A percentile compares a stretch with the other conserved stretches of the same genome.
phyloP scores from a whole-genome alignment of 2,329 filamentous ascomycete species.

The Hymenoscyphus scutula region DNA sequence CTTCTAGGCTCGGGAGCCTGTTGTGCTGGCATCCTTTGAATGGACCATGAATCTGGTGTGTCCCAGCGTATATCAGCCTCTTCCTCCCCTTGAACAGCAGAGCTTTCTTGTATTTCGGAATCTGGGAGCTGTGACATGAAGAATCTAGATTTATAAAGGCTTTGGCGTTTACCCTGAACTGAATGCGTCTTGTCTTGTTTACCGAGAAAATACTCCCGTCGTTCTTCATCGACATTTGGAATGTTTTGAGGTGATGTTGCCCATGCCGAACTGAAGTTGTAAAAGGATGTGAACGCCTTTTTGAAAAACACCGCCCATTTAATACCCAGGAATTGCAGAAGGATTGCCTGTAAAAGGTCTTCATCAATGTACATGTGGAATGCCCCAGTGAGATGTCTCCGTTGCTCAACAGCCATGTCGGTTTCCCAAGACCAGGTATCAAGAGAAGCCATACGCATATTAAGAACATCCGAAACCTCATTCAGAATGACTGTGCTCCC shows the following conservation, averaged over 20 bases:
- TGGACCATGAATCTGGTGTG: too few relatives aligned
- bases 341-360: conserved; percentile 54
- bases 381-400: conserved; percentile 55
- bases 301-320: conserved; percentile 50
- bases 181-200: conserved; percentile 21
- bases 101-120: conserved; percentile 16
- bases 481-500: conserved; percentile 47
- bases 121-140: conserved; percentile 34
- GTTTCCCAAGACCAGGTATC: conserved; percentile 52
- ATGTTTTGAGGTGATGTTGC: conserved; percentile 23
- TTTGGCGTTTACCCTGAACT: conserved; percentile 28
- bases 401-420: conserved; percentile 48
- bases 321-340: conserved; percentile 53
- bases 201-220: conserved; percentile 32
- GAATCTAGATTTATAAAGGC: conserved; percentile 30
- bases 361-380: conserved; percentile 61
- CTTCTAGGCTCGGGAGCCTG: neutral
- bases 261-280: conserved; percentile 28
- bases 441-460: conserved; percentile 52
- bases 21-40: neutral
- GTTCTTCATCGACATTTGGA: conserved; percentile 18
- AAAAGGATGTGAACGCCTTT: conserved; percentile 37
- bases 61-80: conserved; percentile 19
- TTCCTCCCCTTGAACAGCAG: conserved; percentile 30
- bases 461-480: conserved; percentile 56